Percentiles rank a stretch among this genome's conserved stretches.
phyloP scores from a whole-genome alignment of 768 basidiomycete genomes.

The Pleurotus pulmonarius region DNA sequence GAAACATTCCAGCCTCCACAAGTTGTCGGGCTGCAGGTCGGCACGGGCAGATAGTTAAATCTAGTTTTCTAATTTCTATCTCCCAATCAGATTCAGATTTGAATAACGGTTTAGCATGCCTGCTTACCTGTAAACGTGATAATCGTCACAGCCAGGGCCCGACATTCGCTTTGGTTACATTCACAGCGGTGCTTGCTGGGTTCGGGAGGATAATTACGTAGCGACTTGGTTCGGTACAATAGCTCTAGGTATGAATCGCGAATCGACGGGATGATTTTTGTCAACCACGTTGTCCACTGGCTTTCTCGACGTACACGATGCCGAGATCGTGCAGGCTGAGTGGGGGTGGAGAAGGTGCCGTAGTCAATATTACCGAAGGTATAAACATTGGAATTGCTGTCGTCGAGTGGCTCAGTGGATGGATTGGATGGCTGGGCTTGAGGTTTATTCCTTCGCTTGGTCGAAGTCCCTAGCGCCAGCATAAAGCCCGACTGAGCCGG shows the following conservation, averaged over 20 bases:
- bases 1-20: constrained; percentile 19
- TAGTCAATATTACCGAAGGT: neutral
- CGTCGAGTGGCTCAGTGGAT: neutral
- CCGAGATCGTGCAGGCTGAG: neutral
- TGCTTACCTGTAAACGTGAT: constrained; percentile 8
- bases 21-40: constrained; percentile 18
- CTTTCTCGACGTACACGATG: neutral
- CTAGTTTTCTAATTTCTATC: neutral
- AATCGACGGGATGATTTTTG: constrained; percentile 1
- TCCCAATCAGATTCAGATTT: neutral
- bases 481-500: neutral
- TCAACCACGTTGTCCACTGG: neutral
- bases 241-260: neutral
- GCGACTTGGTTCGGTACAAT: neutral
- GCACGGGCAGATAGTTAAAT: constrained; percentile 11
- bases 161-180: neutral
- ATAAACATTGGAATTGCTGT: neutral
- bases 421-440: neutral
- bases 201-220: neutral
- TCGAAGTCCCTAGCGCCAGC: neutral
- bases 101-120: neutral
- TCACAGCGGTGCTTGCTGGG: neutral
- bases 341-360: neutral
- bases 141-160: neutral
- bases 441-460: neutral